Evolutionary conservation across 768 basidiomycete genomes (phyloP).

Genomic region (Auriculariales sp.): DNA sequence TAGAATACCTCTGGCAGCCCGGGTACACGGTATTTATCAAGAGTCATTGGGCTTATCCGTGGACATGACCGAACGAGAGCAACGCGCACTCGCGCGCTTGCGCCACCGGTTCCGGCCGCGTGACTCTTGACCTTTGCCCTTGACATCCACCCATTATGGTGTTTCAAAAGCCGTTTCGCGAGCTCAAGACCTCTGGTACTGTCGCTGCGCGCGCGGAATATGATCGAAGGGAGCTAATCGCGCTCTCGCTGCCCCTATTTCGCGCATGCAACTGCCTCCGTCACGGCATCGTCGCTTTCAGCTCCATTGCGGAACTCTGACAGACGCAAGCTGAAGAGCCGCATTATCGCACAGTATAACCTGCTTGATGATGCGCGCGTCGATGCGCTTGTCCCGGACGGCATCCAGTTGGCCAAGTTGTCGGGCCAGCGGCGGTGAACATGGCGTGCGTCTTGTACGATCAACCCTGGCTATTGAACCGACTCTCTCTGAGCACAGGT

Average conservation of each 20-base stretch:
- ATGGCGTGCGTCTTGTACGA: constrained; percentile 35
- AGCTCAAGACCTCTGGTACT: constrained; percentile 49
- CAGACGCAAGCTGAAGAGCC: constrained; percentile 53
- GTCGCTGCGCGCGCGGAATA: no score
- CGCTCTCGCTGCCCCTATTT: background rate
- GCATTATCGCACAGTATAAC: constrained; percentile 32
- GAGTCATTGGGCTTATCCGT: no score
- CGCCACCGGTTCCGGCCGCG: no score
- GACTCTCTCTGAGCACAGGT: background rate
- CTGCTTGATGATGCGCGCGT: constrained; percentile 35
- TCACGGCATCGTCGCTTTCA: constrained; percentile 5
- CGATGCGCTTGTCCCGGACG: constrained; percentile 60
- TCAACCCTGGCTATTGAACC: background rate
- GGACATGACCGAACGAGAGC: no score
- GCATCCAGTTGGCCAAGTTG: constrained; percentile 56
- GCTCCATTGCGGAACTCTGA: constrained; percentile 64
- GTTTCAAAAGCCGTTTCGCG: constrained; percentile 63
- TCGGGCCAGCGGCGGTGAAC: constrained; percentile 46
- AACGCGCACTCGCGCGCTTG: no score
- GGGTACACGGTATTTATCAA: background rate
- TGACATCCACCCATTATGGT: constrained; percentile 6
- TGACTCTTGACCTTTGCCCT: no score
- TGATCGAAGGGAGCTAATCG: no score
- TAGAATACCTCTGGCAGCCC: constrained; percentile 34
- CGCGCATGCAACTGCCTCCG: background rate